Conservation (phyloP, 2,329 filamentous ascomycete genomes). For the Aureobasidium sp. region DNA sequence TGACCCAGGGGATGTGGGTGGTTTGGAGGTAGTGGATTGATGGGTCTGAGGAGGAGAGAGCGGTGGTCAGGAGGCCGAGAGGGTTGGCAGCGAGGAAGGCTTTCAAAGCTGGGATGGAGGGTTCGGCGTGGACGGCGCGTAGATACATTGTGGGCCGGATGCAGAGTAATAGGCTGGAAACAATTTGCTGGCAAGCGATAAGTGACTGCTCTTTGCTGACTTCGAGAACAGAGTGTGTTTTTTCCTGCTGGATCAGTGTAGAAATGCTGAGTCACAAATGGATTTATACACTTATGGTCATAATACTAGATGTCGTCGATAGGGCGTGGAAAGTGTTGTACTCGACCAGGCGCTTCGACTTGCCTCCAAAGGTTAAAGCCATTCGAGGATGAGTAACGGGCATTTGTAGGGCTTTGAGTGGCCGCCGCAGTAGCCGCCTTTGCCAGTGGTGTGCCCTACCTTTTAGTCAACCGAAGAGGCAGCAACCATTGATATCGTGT, state of each 20-base stretch:
- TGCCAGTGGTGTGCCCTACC: not conserved
- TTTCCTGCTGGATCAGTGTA: not conserved
- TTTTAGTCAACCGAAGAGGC: not conserved
- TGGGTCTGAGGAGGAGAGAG: constrained; percentile 41
- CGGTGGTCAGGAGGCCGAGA: constrained; percentile 57
- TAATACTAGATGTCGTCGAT: not conserved
- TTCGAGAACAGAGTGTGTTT: not conserved
- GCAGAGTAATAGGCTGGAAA: not conserved
- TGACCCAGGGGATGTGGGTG: constrained; percentile 54
- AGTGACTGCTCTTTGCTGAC: not conserved
- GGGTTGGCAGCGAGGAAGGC: constrained; percentile 51
- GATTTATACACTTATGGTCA: not conserved
- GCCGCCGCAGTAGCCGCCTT: not conserved
- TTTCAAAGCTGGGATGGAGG: constrained; percentile 39
- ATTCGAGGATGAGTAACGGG: not conserved
- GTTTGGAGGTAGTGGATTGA: constrained; percentile 47
- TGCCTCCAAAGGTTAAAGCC: not conserved
- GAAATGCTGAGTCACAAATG: not conserved
- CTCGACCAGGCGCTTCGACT: not conserved
- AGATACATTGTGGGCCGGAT: constrained; percentile 48
- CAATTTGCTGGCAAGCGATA: not conserved
- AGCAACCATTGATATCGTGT: not conserved
- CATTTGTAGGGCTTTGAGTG: not conserved
- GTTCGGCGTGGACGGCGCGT: constrained; percentile 47
- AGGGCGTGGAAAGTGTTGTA: not conserved